phyloP scores from a whole-genome alignment of 768 basidiomycete species.

The Auricularia cornea region DNA sequence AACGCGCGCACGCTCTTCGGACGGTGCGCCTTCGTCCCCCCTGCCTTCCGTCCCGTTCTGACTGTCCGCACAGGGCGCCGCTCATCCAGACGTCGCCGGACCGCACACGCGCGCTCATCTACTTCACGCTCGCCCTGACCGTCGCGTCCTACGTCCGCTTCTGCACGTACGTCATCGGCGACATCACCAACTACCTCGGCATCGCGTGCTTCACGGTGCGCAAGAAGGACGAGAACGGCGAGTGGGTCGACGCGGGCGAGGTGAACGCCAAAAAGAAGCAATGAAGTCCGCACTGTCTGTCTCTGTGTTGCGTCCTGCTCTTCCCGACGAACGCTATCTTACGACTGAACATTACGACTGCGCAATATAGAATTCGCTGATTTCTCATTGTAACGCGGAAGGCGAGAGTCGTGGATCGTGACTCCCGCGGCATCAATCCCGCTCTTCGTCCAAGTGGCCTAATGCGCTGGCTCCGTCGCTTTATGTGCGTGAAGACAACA shows the following conservation, averaged over 20 bases:
- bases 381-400: too few relatives aligned
- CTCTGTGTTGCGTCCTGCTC: too few relatives aligned
- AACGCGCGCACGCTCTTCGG: conserved; percentile 63
- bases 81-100: conserved; percentile 62
- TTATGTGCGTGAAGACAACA: too few relatives aligned
- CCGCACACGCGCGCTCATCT: conserved; percentile 64
- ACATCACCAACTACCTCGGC: conserved; percentile 86
- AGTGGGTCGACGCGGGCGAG: conserved; percentile 40
- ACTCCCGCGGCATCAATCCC: too few relatives aligned
- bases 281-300: too few relatives aligned
- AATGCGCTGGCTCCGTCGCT: too few relatives aligned
- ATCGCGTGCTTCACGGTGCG: conserved; percentile 92
- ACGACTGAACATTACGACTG: too few relatives aligned
- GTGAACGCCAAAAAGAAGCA: conserved; percentile 9
- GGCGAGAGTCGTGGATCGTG: too few relatives aligned
- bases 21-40: conserved; percentile 38
- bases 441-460: too few relatives aligned
- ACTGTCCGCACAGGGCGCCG: conserved; percentile 38
- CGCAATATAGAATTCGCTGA: too few relatives aligned
- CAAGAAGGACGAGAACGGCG: conserved; percentile 66
- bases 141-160: conserved; percentile 67
- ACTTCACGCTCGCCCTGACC: conserved; percentile 58
- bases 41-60: background rate
- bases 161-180: conserved; percentile 70
- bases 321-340: too few relatives aligned